phyloP scores from a whole-genome alignment of 1,284 basidiomycete genomes.

The Ustilago esculenta region DNA sequence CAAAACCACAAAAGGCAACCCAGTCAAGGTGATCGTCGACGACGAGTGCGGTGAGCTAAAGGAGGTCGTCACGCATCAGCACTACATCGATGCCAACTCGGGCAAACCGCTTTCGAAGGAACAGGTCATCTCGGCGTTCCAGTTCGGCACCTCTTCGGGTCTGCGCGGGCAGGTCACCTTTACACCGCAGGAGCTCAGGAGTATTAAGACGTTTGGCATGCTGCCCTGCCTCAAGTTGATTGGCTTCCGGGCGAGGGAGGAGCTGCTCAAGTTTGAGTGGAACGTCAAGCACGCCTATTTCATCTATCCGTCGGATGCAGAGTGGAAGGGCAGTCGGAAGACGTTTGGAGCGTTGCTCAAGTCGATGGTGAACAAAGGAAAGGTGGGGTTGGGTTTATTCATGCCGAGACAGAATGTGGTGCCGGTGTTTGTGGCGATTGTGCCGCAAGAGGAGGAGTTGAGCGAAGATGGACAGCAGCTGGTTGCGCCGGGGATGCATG shows the following conservation, averaged over 20 bases:
- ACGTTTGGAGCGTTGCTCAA: slow-evolving; percentile 88
- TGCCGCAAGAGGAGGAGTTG: slow-evolving; percentile 81
- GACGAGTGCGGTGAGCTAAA: slow-evolving; percentile 53
- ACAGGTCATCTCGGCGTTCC: slow-evolving; percentile 67
- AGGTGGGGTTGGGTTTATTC: slow-evolving; percentile 81
- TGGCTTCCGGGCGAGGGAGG: slow-evolving; percentile 78
- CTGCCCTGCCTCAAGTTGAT: slow-evolving; percentile 80
- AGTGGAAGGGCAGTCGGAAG: slow-evolving; percentile 87
- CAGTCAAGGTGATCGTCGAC: slow-evolving; percentile 59
- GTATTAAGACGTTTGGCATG: slow-evolving; percentile 72
- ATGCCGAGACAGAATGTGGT: slow-evolving; percentile 78
- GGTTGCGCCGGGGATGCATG: slow-evolving; percentile 88
- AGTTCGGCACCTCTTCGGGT: slow-evolving; percentile 53
- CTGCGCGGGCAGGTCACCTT: slow-evolving; percentile 77
- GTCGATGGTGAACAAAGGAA: slow-evolving; percentile 82
- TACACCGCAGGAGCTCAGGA: slow-evolving; percentile 81
- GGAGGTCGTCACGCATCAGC: slow-evolving; percentile 51
- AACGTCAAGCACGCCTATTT: slow-evolving; percentile 91
- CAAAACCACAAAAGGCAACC: slow-evolving; percentile 47
- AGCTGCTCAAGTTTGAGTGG: slow-evolving; percentile 79
- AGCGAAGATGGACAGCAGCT: slow-evolving; percentile 75
- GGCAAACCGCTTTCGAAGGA: slow-evolving; percentile 77
- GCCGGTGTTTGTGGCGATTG: slow-evolving; percentile 83
- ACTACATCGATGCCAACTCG: slow-evolving; percentile 78
- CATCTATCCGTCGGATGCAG: slow-evolving; percentile 90